phyloP scores from a whole-genome alignment of 2,329 filamentous ascomycete species.

The Tolypocladium paradoxum region DNA sequence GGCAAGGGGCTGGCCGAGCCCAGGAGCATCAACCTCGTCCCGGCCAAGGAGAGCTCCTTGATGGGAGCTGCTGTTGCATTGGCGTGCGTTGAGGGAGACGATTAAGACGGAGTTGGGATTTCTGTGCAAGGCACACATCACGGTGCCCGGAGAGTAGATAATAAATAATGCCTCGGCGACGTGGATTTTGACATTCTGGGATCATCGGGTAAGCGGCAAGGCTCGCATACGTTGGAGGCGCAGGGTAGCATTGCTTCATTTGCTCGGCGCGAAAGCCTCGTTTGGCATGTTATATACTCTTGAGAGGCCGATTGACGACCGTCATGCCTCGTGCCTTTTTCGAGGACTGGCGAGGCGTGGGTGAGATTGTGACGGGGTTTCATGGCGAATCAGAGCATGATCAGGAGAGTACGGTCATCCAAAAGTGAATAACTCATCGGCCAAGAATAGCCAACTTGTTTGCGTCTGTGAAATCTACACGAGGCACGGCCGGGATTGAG shows the following conservation, averaged over 20 bases:
- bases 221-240: conserved; percentile 9
- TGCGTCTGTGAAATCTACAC: background rate
- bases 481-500: background rate
- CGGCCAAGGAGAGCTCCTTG: conserved; percentile 64
- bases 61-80: conserved; percentile 65
- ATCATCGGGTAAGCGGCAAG: conserved; percentile 4
- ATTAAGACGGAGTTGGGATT: background rate
- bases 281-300: conserved; percentile 2
- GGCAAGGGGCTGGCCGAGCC: conserved; percentile 22
- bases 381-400: background rate
- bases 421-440: background rate
- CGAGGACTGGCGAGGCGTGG: background rate
- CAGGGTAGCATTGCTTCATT: conserved; percentile 8
- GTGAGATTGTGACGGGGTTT: background rate
- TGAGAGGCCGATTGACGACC: no score
- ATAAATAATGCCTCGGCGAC: background rate
- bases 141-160: background rate
- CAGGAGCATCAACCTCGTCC: conserved; percentile 47
- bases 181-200: background rate
- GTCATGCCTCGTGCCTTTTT: background rate
- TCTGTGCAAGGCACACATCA: background rate
- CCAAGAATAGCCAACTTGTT: background rate
- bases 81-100: conserved; percentile 26
- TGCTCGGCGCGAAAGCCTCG: background rate
- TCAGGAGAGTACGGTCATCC: background rate